Evolutionary conservation across 1,284 basidiomycete genomes (phyloP).

Genomic region (Austroboletus novae-zelandiae): DNA sequence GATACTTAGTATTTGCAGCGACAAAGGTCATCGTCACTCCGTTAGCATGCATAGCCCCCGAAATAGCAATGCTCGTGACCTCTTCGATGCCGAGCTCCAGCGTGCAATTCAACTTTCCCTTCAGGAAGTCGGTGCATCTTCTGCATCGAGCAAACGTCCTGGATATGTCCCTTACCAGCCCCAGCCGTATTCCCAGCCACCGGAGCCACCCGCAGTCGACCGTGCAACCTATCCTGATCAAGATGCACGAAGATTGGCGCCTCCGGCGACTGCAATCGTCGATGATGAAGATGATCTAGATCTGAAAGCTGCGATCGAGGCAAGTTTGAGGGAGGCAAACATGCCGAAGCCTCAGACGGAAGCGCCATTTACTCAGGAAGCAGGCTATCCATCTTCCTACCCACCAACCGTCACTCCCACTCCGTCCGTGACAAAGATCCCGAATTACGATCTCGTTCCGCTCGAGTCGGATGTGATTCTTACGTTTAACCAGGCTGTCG

Average conservation of each 20-base stretch:
- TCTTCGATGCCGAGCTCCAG: constrained; percentile 87
- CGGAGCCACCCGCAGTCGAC: constrained; percentile 75
- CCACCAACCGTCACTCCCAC: constrained; percentile 41
- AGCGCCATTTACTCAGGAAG: constrained; percentile 52
- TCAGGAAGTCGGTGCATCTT: constrained; percentile 64
- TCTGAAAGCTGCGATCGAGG: constrained; percentile 92
- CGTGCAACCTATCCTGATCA: constrained; percentile 44
- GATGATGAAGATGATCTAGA: constrained; percentile 93
- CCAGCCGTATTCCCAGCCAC: constrained; percentile 56
- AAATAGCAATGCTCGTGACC: constrained; percentile 56
- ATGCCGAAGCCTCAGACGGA: constrained; percentile 71
- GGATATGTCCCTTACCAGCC: constrained; percentile 71
- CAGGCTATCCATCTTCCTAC: constrained; percentile 42
- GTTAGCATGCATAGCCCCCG: constrained; percentile 48
- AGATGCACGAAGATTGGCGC: constrained; percentile 15
- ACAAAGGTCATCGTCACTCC: constrained; percentile 50
- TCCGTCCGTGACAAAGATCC: constrained; percentile 48
- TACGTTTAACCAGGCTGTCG: constrained; percentile 87
- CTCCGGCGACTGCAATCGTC: constrained; percentile 26
- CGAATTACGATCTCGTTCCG: constrained; percentile 76
- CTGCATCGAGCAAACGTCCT: constrained; percentile 45
- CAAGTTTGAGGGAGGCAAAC: constrained; percentile 84
- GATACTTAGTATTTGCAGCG: constrained; percentile 23
- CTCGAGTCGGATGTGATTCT: constrained; percentile 82
- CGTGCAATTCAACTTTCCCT: constrained; percentile 92